Conservation (phyloP, 345 rosid species). For the Linum trigynum region DNA sequence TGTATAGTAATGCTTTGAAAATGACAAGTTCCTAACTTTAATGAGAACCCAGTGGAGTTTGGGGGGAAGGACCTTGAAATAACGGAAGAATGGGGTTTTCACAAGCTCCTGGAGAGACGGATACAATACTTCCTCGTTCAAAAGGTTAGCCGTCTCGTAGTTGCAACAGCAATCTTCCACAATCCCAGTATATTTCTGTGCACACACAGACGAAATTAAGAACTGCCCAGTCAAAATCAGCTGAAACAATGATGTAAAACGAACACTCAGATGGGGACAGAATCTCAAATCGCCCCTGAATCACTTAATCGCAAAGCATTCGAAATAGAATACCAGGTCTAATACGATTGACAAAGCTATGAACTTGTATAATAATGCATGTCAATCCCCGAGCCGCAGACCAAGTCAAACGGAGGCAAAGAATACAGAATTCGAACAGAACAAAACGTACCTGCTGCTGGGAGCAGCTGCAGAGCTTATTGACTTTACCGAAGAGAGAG, state of each 20-base stretch:
- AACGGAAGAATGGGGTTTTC: constrained; percentile 67
- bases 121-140: constrained; percentile 58
- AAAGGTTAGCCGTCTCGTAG: constrained; percentile 68
- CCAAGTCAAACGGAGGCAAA: constrained; percentile 3
- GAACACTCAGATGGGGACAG: neutral
- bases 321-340: neutral
- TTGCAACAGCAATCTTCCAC: constrained; percentile 92
- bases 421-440: constrained; percentile 7
- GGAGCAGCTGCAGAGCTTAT: constrained; percentile 42
- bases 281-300: neutral
- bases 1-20: neutral
- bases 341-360: neutral
- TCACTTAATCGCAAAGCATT: neutral
- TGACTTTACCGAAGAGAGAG: constrained; percentile 21
- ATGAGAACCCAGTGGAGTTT: neutral
- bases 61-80: constrained; percentile 55
- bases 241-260: neutral
- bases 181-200: constrained; percentile 53
- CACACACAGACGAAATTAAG: constrained; percentile 8
- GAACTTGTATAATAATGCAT: neutral
- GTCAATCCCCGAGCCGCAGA: neutral
- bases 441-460: constrained; percentile 28
- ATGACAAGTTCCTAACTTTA: neutral
- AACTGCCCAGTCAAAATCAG: neutral
- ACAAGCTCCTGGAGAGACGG: constrained; percentile 79